Evolutionary conservation across 306 rosid genomes (phyloP).

Genomic region (Boehmeria nivea): DNA sequence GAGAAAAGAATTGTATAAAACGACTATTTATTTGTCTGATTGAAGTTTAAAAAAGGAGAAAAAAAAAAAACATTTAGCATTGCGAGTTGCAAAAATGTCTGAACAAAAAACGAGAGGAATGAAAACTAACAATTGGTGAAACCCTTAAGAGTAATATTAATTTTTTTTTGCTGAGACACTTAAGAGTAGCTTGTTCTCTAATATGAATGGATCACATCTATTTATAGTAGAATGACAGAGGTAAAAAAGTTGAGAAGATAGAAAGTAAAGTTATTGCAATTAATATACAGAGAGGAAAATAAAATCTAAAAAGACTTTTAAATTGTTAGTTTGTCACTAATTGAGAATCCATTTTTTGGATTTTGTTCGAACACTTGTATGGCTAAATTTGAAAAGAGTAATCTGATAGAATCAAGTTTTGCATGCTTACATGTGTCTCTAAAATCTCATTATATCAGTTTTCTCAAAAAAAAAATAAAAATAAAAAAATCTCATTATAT

Average conservation of each 20-base stretch:
- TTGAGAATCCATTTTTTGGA: background rate
- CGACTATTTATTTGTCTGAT: background rate
- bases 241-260: too few species aligned
- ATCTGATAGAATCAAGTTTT: background rate
- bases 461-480: background rate
- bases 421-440: background rate
- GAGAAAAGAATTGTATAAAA: background rate
- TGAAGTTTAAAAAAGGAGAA: too few species aligned
- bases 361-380: background rate
- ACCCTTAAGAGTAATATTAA: too few species aligned
- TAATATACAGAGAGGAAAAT: background rate
- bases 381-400: background rate
- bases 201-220: background rate
- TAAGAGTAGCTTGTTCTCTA: background rate
- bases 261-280: background rate
- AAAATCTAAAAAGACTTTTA: background rate
- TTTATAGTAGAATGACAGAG: background rate
- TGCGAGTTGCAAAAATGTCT: background rate
- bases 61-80: too few species aligned
- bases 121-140: background rate
- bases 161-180: background rate
- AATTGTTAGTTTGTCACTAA: background rate
- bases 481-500: background rate
- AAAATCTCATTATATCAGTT: constrained; percentile 1
- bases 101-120: background rate